These are phyloP conservation scores for Lasiodiplodia theobromae DNA, from an alignment of 2,329 filamentous ascomycete genomes.

Conservation along the genomic window DNA sequence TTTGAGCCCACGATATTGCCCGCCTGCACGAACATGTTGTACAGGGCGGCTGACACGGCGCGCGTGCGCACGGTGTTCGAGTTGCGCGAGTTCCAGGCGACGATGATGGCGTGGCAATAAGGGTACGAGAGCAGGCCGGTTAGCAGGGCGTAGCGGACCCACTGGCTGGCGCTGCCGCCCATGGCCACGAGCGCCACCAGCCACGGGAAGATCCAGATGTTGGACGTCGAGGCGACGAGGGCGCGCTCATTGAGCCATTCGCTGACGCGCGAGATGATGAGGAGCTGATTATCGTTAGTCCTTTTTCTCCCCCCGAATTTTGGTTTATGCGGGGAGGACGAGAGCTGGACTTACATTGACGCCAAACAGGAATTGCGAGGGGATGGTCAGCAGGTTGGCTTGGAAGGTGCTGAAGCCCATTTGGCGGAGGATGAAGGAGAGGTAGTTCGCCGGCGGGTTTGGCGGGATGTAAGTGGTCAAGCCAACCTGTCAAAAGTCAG, in stretches of 20 bases:
- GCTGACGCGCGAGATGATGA: conserved; percentile 57
- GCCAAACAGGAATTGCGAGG: conserved; percentile 51
- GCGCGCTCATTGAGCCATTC: conserved; percentile 56
- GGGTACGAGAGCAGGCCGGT: conserved; percentile 57
- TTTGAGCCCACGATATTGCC: conserved; percentile 55
- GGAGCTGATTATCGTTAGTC: conserved; percentile 40
- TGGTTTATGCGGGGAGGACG: too few relatives aligned
- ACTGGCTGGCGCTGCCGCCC: conserved; percentile 46
- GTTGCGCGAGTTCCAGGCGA: conserved; percentile 57
- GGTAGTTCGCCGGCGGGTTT: conserved; percentile 53
- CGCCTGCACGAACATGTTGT: conserved; percentile 59
- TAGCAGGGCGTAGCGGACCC: conserved; percentile 52
- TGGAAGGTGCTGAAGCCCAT: conserved; percentile 47
- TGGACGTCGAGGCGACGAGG: conserved; percentile 54
- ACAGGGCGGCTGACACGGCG: conserved; percentile 57
- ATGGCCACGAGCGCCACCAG: conserved; percentile 55
- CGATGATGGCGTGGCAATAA: conserved; percentile 58
- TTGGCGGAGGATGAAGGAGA: conserved; percentile 54
- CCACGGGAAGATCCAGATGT: conserved; percentile 61
- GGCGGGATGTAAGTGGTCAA: conserved; percentile 52
- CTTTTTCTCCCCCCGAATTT: background rate
- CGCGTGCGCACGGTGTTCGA: conserved; percentile 59
- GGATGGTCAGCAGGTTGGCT: conserved; percentile 38
- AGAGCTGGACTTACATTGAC: conserved; percentile 33
- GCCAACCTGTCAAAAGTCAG: conserved; percentile 35